Evolutionary conservation across 1,284 basidiomycete genomes (phyloP).

Genomic region (Sutorius eximius): DNA sequence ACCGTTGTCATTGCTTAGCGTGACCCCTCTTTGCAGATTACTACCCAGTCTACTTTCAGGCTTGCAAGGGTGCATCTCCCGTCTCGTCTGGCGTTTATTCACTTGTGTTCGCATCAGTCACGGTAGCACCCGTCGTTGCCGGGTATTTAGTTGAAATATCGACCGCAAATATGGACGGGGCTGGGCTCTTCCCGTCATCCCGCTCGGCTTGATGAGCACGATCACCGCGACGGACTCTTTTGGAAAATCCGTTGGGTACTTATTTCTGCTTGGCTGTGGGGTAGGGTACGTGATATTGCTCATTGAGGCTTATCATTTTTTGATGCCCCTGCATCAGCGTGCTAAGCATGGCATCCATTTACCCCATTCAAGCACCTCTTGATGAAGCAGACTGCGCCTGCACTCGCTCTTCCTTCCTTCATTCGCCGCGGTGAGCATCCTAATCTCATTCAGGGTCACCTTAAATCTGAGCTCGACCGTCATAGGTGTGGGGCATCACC

Average conservation of each 20-base stretch:
- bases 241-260: not conserved
- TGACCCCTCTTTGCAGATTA: slow-evolving; percentile 1
- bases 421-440: slow-evolving; percentile 18
- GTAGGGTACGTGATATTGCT: slow-evolving; percentile 3
- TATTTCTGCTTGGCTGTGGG: slow-evolving; percentile 2
- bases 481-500: slow-evolving; percentile 35
- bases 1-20: no score
- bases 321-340: not conserved
- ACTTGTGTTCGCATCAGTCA: slow-evolving; percentile 4
- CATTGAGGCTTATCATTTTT: not conserved
- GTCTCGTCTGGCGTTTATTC: slow-evolving; percentile 11
- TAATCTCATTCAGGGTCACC: no score
- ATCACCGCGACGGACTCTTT: slow-evolving; percentile 4
- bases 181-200: slow-evolving; percentile 1
- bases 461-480: not conserved
- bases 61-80: slow-evolving; percentile 10
- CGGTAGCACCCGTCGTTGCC: not conserved
- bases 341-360: slow-evolving; percentile 4
- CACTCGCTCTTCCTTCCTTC: slow-evolving; percentile 35
- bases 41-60: slow-evolving; percentile 15
- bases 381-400: slow-evolving; percentile 31
- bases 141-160: slow-evolving; percentile 13
- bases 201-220: slow-evolving; percentile 6
- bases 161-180: slow-evolving; percentile 9
- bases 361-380: slow-evolving; percentile 39